phyloP scores from a whole-genome alignment of 139 green algal genomes.

The Asterochloris erici region DNA sequence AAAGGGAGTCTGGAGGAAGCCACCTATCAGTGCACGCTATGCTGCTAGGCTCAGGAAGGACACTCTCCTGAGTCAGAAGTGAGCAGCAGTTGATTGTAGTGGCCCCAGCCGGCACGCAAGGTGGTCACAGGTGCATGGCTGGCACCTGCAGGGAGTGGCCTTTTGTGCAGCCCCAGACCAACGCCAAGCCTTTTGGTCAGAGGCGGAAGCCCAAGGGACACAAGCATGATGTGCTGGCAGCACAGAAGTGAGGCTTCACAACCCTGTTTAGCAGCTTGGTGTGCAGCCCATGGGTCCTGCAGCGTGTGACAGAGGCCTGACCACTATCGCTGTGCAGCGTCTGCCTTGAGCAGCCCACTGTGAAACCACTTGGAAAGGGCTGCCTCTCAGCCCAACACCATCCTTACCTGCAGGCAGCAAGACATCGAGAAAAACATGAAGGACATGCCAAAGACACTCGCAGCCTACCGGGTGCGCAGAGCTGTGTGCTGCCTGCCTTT shows the following conservation, averaged over 20 bases:
- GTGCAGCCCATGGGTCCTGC: too few species aligned
- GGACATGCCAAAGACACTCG: slow-evolving; percentile 29
- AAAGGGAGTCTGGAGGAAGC: too few species aligned
- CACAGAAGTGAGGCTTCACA: slow-evolving; percentile 16
- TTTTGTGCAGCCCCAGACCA: slow-evolving; percentile 13
- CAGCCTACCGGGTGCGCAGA: slow-evolving; percentile 31
- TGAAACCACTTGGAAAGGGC: background rate
- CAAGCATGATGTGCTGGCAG: slow-evolving; percentile 42
- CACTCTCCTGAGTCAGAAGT: too few species aligned
- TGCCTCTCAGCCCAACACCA: background rate
- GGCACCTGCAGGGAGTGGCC: slow-evolving; percentile 32
- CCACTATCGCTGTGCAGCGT: background rate
- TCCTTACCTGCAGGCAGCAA: slow-evolving; percentile 21
- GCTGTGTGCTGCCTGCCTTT: background rate
- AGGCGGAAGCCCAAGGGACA: slow-evolving; percentile 43
- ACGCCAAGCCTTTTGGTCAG: background rate
- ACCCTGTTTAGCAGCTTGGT: too few species aligned
- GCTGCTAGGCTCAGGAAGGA: too few species aligned
- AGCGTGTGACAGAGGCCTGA: too few species aligned
- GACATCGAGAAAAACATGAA: slow-evolving; percentile 33
- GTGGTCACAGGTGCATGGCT: background rate
- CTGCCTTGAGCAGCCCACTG: background rate
- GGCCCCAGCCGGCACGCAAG: too few species aligned
- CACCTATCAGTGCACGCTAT: too few species aligned
- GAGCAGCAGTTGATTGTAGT: too few species aligned